Percentiles rank a stretch among this genome's conserved stretches.
phyloP scores from a whole-genome alignment of 129 eudicot genomes.

The Pseudognaphalium luteoalbum region DNA sequence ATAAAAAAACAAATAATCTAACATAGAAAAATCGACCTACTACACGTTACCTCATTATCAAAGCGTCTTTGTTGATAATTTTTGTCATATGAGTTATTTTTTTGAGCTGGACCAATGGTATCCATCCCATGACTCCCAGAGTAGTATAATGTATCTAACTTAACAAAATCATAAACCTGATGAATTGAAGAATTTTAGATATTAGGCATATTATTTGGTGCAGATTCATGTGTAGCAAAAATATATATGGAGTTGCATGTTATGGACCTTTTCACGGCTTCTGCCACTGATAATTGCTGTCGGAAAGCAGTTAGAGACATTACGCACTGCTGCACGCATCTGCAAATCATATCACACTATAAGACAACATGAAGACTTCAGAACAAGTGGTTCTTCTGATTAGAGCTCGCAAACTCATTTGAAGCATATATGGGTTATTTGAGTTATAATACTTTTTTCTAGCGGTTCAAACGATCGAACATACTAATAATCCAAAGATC shows the following conservation, averaged over 20 bases:
- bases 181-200: neutral
- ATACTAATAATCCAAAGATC: neutral
- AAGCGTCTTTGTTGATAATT: conserved; percentile 37
- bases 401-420: neutral
- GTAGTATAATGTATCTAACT: conserved; percentile 44
- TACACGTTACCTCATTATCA: conserved; percentile 40
- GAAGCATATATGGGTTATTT: neutral
- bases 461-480: too few species aligned
- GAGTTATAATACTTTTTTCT: neutral
- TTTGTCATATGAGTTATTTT: conserved; percentile 31
- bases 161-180: conserved; percentile 55
- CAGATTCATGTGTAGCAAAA: neutral
- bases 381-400: neutral
- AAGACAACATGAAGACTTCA: neutral
- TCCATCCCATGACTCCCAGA: conserved; percentile 70
- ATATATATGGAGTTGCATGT: conserved; percentile 3
- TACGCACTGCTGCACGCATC: conserved; percentile 49
- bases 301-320: conserved; percentile 49
- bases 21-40: neutral
- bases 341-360: conserved; percentile 7
- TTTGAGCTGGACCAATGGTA: conserved; percentile 43
- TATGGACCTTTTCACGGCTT: conserved; percentile 47
- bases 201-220: neutral
- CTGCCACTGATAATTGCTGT: conserved; percentile 66
- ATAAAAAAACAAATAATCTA: neutral